Conservation (phyloP, 495 filamentous ascomycete genomes). For the Pyronema domesticum region DNA sequence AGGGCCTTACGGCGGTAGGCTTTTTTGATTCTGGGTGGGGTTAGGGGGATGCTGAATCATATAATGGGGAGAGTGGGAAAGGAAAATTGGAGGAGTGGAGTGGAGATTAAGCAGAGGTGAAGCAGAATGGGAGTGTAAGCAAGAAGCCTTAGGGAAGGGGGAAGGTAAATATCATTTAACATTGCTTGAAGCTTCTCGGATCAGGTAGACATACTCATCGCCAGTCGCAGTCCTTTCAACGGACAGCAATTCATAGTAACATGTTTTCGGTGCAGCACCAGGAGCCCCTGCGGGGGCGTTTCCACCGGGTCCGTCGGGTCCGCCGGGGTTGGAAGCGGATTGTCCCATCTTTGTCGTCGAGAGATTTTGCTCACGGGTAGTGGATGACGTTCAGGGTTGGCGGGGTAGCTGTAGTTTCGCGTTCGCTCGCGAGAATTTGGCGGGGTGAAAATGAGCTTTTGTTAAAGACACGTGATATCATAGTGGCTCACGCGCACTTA, state of each 20-base stretch:
- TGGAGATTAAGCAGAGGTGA: neutral
- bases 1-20: constrained; percentile 82
- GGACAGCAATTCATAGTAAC: constrained; percentile 81
- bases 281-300: neutral
- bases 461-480: too few relatives aligned
- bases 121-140: constrained; percentile 16
- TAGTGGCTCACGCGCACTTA: too few relatives aligned
- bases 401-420: too few relatives aligned
- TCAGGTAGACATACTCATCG: constrained; percentile 46
- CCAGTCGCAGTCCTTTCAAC: constrained; percentile 53
- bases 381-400: too few relatives aligned
- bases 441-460: too few relatives aligned
- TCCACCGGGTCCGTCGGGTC: too few relatives aligned
- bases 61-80: neutral
- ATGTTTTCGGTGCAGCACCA: constrained; percentile 39
- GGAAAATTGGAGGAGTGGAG: neutral
- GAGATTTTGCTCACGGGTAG: too few relatives aligned
- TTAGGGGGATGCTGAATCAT: neutral
- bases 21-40: constrained; percentile 57
- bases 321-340: too few relatives aligned
- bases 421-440: too few relatives aligned
- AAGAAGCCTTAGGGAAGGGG: too few relatives aligned
- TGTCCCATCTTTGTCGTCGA: too few relatives aligned
- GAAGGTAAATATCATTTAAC: too few relatives aligned
- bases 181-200: neutral